phyloP scores from a whole-genome alignment of 2,329 filamentous ascomycete genomes.

The Lachnellula arida region DNA sequence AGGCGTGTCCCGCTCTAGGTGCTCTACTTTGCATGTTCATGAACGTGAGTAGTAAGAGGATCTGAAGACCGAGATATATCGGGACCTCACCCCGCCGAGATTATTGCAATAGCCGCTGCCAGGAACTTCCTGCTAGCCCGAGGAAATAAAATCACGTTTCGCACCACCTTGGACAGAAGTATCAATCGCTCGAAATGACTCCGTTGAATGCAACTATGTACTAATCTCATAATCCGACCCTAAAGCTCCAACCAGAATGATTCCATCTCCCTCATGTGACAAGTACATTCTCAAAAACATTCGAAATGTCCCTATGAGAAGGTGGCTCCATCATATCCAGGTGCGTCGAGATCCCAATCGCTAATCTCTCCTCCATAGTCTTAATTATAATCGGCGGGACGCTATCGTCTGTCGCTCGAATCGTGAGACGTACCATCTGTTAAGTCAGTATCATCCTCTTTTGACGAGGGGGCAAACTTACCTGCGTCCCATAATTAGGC shows the following conservation, averaged over 20 bases:
- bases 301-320: conserved; percentile 29
- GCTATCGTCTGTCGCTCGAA: conserved; percentile 87
- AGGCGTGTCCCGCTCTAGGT: no score
- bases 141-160: background rate
- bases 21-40: no score
- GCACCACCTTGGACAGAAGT: background rate
- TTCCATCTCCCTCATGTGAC: conserved; percentile 17
- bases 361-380: conserved; percentile 79
- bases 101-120: no score
- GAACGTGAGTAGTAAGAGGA: no score
- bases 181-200: conserved; percentile 1
- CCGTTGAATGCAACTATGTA: conserved; percentile 15
- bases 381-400: conserved; percentile 78
- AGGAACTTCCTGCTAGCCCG: no score
- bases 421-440: conserved; percentile 92
- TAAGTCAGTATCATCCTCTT: conserved; percentile 7
- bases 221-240: background rate
- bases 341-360: conserved; percentile 40
- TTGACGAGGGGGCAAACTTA: conserved; percentile 42
- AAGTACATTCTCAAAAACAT: conserved; percentile 31
- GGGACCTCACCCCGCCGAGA: no score
- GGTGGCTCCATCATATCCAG: conserved; percentile 21
- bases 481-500: conserved; percentile 88
- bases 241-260: background rate
- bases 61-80: no score